Evolutionary conservation across 495 filamentous ascomycete genomes (phyloP), one percentile per base, ranked within the genome.

Genomic region (Penicillium pulvis): DNA sequence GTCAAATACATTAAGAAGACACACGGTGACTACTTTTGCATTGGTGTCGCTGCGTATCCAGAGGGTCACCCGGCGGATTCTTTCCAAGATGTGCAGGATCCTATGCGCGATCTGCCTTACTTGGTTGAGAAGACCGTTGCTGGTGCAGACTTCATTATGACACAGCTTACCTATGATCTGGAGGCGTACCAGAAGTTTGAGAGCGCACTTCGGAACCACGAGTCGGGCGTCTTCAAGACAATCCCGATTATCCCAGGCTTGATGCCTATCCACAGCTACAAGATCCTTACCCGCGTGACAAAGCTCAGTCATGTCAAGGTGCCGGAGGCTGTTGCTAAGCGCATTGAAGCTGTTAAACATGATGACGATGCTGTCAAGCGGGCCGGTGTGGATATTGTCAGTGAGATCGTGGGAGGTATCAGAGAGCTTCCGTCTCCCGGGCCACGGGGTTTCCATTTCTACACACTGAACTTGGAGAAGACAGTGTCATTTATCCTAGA

Each of bases 111-210:
- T 74, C 71, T 98, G 39, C 90, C 94, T 7, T 97, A 91, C 67
- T 78, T 98, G 48, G 82, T 97, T 30, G 92, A 97, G 57, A 98
- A 98, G 81, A 87, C 87, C 0, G 78, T 87, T 64, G 94, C 94
- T 4, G 94, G 94, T 0, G 95, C 93, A 20, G 95, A 98, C 71
- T 98, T 98, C 71, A 89, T 98, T 69, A 96, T 98, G 91, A 98
- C 95, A n/a, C 94, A 98, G 69, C 79, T 98, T 24, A 98, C 97
- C 75, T 98, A 93, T 71, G 92, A 98, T 65, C 81, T 90, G 14
- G 79, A 88, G 7, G 91, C 89, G 16, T 98, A 93, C 71, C 79
- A 84, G 46, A 77, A 76, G 36, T 98, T 92, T 70, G 93, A 97
- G 77, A 79, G 77, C 58, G 82, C 81, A 64, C 78, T 98, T 61